These are phyloP conservation scores for Fusarium guadeloupense DNA, from an alignment of 2,329 filamentous ascomycete species.

Conservation along the genomic window DNA sequence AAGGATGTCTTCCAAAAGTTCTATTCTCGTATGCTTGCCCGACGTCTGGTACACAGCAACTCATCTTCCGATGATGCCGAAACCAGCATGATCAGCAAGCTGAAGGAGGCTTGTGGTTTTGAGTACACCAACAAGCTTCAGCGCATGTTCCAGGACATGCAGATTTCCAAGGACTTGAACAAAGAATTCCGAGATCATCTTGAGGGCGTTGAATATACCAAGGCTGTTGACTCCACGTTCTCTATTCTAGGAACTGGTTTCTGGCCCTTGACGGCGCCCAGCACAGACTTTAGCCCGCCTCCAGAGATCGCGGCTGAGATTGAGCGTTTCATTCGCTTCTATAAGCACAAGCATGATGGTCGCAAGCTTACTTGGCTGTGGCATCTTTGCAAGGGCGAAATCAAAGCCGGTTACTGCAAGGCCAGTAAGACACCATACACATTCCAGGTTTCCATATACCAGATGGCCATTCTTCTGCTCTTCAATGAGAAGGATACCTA, in stretches of 20 bases:
- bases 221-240: slow-evolving; percentile 84
- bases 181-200: slow-evolving; percentile 83
- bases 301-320: slow-evolving; percentile 85
- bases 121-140: slow-evolving; percentile 99
- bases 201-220: slow-evolving; percentile 65
- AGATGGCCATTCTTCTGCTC: slow-evolving; percentile 93
- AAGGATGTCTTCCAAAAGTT: slow-evolving; percentile 99
- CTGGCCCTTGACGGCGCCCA: slow-evolving; percentile 91
- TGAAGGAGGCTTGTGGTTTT: slow-evolving; percentile 98
- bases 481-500: slow-evolving; percentile 93
- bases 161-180: slow-evolving; percentile 98
- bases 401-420: slow-evolving; percentile 93
- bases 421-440: slow-evolving; percentile 90
- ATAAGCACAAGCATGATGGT: slow-evolving; percentile 95
- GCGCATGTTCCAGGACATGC: slow-evolving; percentile 99
- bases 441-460: slow-evolving; percentile 96
- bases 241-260: slow-evolving; percentile 95
- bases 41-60: slow-evolving; percentile 92
- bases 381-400: slow-evolving; percentile 97
- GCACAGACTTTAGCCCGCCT: slow-evolving; percentile 88
- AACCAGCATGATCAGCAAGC: slow-evolving; percentile 98
- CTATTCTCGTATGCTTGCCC: slow-evolving; percentile 95
- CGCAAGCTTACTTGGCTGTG: slow-evolving; percentile 98
- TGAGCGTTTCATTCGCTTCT: slow-evolving; percentile 89
- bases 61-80: slow-evolving; percentile 97